These are phyloP conservation scores for Penicillium paxilli DNA, from an alignment of 495 filamentous ascomycete genomes.

Conservation along the genomic window DNA sequence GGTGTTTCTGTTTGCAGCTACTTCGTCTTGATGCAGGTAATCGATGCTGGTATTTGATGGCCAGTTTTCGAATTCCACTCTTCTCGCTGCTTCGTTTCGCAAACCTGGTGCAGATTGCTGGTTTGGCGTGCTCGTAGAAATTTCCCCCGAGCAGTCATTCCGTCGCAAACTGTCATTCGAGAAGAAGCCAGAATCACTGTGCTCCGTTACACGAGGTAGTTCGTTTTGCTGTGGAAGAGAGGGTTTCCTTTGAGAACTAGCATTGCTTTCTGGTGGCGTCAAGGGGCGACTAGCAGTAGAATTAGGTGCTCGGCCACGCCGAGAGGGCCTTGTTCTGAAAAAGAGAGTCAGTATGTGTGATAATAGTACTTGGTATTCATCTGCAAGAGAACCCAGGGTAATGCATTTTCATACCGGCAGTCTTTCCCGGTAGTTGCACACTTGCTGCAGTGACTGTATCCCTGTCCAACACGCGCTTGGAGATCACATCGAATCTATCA, in stretches of 20 bases:
- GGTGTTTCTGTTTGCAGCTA: neutral
- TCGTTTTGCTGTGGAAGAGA: neutral
- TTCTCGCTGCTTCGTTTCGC: neutral
- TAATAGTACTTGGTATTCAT: neutral
- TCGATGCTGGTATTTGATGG: neutral
- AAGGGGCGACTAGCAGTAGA: neutral
- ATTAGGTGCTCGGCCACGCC: constrained; percentile 20
- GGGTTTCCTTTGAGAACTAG: neutral
- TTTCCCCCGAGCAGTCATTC: neutral
- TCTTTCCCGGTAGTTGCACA: constrained; percentile 26
- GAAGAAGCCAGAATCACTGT: neutral
- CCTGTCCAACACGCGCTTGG: constrained; percentile 24
- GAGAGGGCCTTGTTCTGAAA: constrained; percentile 9
- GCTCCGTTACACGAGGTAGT: neutral
- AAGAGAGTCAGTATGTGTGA: neutral
- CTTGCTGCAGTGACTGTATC: constrained; percentile 27
- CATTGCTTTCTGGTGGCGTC: constrained; percentile 10
- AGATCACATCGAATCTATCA: constrained; percentile 34
- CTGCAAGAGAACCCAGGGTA: neutral
- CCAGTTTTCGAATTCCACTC: neutral
- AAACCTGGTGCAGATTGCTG: neutral
- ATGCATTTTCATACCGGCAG: constrained; percentile 17
- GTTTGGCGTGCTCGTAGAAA: neutral
- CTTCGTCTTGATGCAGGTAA: neutral
- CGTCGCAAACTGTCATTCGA: neutral